Evolutionary conservation across 345 rosid genomes (phyloP).

Genomic region (Salix viminalis): DNA sequence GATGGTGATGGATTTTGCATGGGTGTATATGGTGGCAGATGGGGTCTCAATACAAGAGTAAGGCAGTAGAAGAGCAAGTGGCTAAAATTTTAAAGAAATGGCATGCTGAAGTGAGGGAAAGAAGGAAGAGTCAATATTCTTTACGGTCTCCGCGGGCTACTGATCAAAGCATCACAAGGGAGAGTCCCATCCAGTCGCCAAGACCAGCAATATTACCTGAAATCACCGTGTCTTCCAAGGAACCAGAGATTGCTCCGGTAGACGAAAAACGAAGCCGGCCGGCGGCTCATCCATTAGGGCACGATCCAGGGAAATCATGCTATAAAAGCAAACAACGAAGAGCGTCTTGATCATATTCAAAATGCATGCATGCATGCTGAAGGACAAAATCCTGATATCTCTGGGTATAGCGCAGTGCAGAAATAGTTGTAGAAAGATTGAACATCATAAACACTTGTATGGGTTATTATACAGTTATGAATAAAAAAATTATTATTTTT

Average conservation of each 20-base stretch:
- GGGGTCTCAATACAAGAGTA: background rate
- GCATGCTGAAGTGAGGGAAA: background rate
- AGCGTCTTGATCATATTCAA: no score
- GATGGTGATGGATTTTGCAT: background rate
- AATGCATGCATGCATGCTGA: no score
- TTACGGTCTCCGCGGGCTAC: no score
- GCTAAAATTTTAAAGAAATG: background rate
- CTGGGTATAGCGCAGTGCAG: no score
- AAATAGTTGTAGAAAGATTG: no score
- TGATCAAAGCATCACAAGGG: background rate
- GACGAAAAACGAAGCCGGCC: no score
- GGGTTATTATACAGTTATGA: background rate
- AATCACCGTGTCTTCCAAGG: background rate
- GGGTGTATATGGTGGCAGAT: background rate
- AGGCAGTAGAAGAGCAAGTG: background rate
- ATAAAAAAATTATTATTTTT: no score
- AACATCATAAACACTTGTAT: background rate
- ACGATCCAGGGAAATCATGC: no score
- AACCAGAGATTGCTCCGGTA: no score
- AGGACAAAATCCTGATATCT: no score
- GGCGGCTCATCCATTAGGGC: no score
- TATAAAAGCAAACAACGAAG: no score
- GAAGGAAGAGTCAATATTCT: background rate
- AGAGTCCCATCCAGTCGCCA: background rate
- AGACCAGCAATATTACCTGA: background rate